Evolutionary conservation across 2,329 filamentous ascomycete genomes (phyloP).

Genomic region (Alternaria incomplexa): DNA sequence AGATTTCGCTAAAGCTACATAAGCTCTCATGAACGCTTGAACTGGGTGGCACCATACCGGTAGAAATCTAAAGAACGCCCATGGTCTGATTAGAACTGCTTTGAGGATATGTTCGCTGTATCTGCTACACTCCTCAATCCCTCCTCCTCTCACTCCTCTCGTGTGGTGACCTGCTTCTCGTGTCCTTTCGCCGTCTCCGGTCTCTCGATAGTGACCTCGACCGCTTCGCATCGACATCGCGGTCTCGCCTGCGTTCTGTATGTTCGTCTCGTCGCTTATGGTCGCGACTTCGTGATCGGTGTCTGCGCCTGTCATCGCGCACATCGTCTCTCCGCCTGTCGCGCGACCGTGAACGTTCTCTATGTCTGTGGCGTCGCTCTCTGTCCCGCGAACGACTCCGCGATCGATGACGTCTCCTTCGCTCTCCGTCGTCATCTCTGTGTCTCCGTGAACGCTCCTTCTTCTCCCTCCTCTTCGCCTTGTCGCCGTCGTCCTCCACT

Average conservation of each 20-base stretch:
- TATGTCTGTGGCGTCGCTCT: slow-evolving; percentile 35
- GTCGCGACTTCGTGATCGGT: slow-evolving; percentile 40
- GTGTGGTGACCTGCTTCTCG: slow-evolving; percentile 29
- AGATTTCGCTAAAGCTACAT: background rate
- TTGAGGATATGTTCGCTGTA: background rate
- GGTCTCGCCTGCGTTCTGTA: slow-evolving; percentile 28
- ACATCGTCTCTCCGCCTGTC: slow-evolving; percentile 33
- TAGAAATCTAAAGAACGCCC: background rate
- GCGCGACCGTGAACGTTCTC: slow-evolving; percentile 38
- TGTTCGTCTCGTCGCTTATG: slow-evolving; percentile 32
- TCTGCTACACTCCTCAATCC: slow-evolving; percentile 5
- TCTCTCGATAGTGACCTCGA: slow-evolving; percentile 32
- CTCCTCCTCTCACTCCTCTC: slow-evolving; percentile 14
- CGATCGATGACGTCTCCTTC: slow-evolving; percentile 33
- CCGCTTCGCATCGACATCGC: slow-evolving; percentile 32
- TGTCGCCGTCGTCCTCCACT: slow-evolving; percentile 41
- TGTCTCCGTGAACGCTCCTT: slow-evolving; percentile 35
- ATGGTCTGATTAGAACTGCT: background rate
- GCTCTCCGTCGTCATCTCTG: slow-evolving; percentile 30
- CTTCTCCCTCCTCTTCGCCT: slow-evolving; percentile 22
- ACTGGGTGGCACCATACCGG: background rate
- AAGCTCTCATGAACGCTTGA: background rate
- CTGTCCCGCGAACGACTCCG: slow-evolving; percentile 37
- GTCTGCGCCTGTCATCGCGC: slow-evolving; percentile 38
- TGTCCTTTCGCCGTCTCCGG: slow-evolving; percentile 17